phyloP scores from a whole-genome alignment of 2,329 filamentous ascomycete species.

The Aureobasidium sp. region DNA sequence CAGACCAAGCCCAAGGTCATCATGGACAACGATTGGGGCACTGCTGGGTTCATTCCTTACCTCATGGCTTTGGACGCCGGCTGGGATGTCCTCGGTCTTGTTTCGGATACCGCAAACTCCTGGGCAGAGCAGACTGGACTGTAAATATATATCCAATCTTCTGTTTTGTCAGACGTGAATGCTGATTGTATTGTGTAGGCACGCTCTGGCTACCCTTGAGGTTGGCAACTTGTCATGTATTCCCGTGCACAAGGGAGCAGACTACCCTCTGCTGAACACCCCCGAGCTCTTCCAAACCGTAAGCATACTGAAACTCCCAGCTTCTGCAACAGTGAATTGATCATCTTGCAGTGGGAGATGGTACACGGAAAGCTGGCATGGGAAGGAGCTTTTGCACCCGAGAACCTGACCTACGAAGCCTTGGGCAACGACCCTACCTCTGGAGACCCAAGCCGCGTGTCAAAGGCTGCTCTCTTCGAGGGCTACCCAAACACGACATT shows the following conservation, averaged over 20 bases:
- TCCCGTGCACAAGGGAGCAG: conserved; percentile 41
- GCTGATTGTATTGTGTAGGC: conserved; percentile 19
- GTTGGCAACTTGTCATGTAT: conserved; percentile 42
- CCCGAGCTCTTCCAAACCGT: conserved; percentile 35
- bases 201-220: conserved; percentile 43
- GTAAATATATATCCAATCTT: neutral
- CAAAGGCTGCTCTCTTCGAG: conserved; percentile 37
- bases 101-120: conserved; percentile 38
- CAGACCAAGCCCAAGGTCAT: conserved; percentile 29
- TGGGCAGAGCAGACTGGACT: conserved; percentile 42
- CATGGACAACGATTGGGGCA: conserved; percentile 43
- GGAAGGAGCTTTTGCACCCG: conserved; percentile 40
- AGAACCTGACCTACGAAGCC: conserved; percentile 39
- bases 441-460: conserved; percentile 38
- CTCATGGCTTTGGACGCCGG: conserved; percentile 40
- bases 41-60: conserved; percentile 38
- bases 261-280: conserved; percentile 44
- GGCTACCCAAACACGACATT: conserved; percentile 42
- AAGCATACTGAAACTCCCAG: neutral
- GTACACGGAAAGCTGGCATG: conserved; percentile 41
- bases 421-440: conserved; percentile 41
- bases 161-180: neutral
- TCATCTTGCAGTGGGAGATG: conserved; percentile 31
- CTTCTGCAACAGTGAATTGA: neutral
- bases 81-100: conserved; percentile 39